Evolutionary conservation across 176 grass and related monocot species (phyloP), one percentile per base, ranked within the genome.

Genomic region (Leersia perrieri): DNA sequence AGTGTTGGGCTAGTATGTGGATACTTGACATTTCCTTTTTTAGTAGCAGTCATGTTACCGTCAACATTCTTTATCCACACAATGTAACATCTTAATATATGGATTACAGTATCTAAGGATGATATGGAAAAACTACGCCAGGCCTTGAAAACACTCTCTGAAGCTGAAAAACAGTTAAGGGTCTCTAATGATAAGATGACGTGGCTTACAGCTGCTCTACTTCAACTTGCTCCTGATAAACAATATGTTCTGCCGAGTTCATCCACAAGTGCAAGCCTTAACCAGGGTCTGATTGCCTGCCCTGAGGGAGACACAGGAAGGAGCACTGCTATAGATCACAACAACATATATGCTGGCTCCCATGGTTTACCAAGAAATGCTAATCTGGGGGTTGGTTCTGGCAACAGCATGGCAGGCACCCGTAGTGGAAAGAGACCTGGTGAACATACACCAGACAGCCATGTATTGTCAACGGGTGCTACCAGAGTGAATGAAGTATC

Each of bases 131-230:
- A 90, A 80, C 72, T 99, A 60, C 86, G 96, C 1, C 90, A 95
- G 66, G 92, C 92, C 47, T 91, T 99, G 68, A 99, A 86, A 85
- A 89, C 85, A 32, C 84, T 99, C 18, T 99, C 92, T 23, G 92
- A 95, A 80, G 90, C 92, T 76, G 96, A 99, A 84, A 99, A 99
- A 82, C 96, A 99, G 83, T 69, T 99, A 82, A 93, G 96, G 80
- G 84, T 89, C n/a, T 99, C 96, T 11, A 95, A 90, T 75, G 96
- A 95, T 67, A 99, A 95, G 75, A 88, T 93, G 77, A 99, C 92
- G 40, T 99, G 96, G 96, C 85, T 99, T 84, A 93, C 96, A 58
- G 96, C 92, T 91, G 90, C 96, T 85, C 84, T 99, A 23, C 92
- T 99, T 81, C 92, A 99, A 84, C 88, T 99, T 89, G 96, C 92